Evolutionary conservation across 2,329 filamentous ascomycete genomes (phyloP), one percentile per base, ranked within the genome.

Genomic region (Thermothelomyces thermophilus): DNA sequence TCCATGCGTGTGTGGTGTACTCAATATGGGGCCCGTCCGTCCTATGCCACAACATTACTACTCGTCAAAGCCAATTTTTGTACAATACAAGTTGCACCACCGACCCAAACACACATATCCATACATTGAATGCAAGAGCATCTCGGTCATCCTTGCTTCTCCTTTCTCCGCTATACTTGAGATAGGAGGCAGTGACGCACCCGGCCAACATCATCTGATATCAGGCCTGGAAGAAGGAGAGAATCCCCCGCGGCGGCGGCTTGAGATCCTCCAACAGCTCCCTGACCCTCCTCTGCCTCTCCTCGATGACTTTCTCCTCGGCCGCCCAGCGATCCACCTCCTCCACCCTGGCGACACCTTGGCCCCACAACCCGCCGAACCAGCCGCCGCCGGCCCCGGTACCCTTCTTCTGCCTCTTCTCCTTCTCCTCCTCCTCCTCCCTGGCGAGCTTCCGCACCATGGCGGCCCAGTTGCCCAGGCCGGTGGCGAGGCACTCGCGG

Each of bases 401-500:
- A 30, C 9, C 30, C n/a, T n/a, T n/a, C n/a, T n/a, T n/a, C n/a
- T n/a, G n/a, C n/a, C n/a, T n/a, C 10, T 33, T 31, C 17, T 24
- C 19, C 51, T 68, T 64, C 52, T 65, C 63, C 30, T 63, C 63
- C 35, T 66, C 64, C 60, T 80, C 75, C 35, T 75, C 73, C 45
- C 68, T 70, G 22, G 78, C 79, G 41, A 94, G 73, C 50, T 75
- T 75, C 10, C 73, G 72, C 17, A 93, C 83, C 86, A 97, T 97
- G 24, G 74, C 77, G 41, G 78, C 77, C 90, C 90, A 95, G 64
- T 95, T 94, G 5, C 78, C 75, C 1, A 95, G 73, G 0, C 87
- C 87, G 2, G 86, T 81, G 51, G 79, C 73, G 5, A 95, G 75
- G 62, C 91, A 96, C 58, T 91, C 78, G 30, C 79, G 79, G 64